Evolutionary conservation across 169 alveolate species (phyloP).

Genomic region (Neospora caninum): DNA sequence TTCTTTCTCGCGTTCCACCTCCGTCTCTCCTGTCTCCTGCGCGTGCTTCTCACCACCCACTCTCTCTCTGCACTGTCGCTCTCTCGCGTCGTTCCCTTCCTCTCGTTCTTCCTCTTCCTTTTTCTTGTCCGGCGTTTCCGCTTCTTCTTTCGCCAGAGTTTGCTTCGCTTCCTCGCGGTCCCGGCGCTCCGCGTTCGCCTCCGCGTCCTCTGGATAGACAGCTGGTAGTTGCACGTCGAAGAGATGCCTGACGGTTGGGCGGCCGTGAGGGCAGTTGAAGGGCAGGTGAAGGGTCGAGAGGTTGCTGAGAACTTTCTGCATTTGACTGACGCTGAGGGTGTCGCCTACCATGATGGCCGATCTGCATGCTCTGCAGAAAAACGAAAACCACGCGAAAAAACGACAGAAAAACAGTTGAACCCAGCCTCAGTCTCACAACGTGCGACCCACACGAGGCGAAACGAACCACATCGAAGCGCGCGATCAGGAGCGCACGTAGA

Average conservation of each 20-base stretch:
- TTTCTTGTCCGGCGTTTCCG: not conserved
- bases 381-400: not conserved
- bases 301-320: constrained; percentile 88
- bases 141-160: not conserved
- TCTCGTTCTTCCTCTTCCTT: not conserved
- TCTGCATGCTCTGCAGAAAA: constrained; percentile 93
- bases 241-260: constrained; percentile 97
- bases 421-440: too few species aligned
- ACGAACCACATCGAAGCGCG: too few species aligned
- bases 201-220: not conserved
- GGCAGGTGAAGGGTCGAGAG: constrained; percentile 93
- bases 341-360: constrained; percentile 96
- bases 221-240: constrained; percentile 60
- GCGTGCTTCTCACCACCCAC: too few species aligned
- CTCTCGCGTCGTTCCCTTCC: not conserved
- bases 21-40: too few species aligned
- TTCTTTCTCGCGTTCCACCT: too few species aligned
- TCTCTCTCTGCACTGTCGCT: too few species aligned
- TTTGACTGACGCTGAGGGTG: constrained; percentile 84
- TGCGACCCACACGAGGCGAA: too few species aligned
- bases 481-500: not conserved
- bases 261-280: constrained; percentile 99
- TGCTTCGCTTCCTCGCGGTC: too few species aligned
- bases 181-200: too few species aligned
- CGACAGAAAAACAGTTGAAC: too few species aligned